phyloP scores from a whole-genome alignment of 352 stramenopile species.

The Phytophthora rubi region DNA sequence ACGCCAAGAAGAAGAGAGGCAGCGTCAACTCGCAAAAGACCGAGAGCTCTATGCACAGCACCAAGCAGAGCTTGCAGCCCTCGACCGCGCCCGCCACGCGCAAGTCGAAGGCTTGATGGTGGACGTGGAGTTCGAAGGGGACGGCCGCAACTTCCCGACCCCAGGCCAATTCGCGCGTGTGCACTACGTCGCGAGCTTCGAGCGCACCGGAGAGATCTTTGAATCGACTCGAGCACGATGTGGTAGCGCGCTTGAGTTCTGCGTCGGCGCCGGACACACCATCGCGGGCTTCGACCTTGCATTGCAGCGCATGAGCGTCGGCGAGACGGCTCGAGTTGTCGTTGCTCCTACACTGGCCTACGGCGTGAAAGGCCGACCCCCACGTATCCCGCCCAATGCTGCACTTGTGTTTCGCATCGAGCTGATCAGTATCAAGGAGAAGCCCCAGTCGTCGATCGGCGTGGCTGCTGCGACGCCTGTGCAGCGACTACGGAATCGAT shows the following conservation, averaged over 20 bases:
- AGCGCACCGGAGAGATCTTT: slow-evolving; percentile 57
- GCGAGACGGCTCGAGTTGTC: slow-evolving; percentile 71
- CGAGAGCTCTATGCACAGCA: slow-evolving; percentile 45
- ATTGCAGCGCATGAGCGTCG: slow-evolving; percentile 77
- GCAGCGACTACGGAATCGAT: slow-evolving; percentile 34
- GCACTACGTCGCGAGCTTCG: slow-evolving; percentile 72
- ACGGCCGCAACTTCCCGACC: slow-evolving; percentile 61
- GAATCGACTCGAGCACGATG: slow-evolving; percentile 70
- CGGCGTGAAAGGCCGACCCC: slow-evolving; percentile 68
- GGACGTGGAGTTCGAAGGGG: slow-evolving; percentile 62
- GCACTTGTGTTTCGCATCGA: slow-evolving; percentile 84
- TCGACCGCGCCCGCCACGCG: slow-evolving; percentile 49
- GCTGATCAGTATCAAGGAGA: slow-evolving; percentile 84
- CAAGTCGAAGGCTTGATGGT: slow-evolving; percentile 54
- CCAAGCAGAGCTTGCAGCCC: slow-evolving; percentile 49
- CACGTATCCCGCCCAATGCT: slow-evolving; percentile 71
- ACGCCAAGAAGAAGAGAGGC: slow-evolving; percentile 54
- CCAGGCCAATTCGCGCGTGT: slow-evolving; percentile 74
- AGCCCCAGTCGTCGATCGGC: slow-evolving; percentile 45
- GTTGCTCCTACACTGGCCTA: slow-evolving; percentile 74
- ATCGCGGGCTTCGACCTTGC: slow-evolving; percentile 77
- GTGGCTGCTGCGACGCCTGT: slow-evolving; percentile 21
- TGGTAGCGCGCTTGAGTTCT: slow-evolving; percentile 66
- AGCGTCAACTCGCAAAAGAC: slow-evolving; percentile 53
- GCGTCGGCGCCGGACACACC: slow-evolving; percentile 68